Evolutionary conservation across 2,329 filamentous ascomycete species (phyloP).

Genomic region (Fusarium citri): DNA sequence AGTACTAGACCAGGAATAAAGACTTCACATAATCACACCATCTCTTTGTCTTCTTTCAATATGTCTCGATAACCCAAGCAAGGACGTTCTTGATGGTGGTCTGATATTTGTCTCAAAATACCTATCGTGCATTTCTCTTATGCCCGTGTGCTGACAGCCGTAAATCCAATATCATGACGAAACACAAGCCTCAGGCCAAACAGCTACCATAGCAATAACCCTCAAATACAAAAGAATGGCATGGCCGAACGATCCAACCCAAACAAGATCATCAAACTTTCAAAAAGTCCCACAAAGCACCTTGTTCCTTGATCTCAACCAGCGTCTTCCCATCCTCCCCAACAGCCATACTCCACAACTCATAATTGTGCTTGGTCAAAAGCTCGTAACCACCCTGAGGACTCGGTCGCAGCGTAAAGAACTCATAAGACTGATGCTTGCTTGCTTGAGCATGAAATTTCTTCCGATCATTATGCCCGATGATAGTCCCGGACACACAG

Average conservation of each 20-base stretch:
- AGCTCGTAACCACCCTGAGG: constrained; percentile 51
- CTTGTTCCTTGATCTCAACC: constrained; percentile 43
- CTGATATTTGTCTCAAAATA: neutral
- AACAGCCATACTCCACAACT: constrained; percentile 48
- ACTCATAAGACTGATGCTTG: constrained; percentile 46
- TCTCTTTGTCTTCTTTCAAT: neutral
- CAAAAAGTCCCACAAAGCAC: constrained; percentile 50
- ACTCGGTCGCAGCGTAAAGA: constrained; percentile 46
- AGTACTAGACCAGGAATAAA: neutral
- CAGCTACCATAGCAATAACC: fast-evolving
- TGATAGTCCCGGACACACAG: constrained; percentile 47
- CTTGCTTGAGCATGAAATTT: constrained; percentile 41
- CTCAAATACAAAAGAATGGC: neutral
- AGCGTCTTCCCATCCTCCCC: constrained; percentile 38
- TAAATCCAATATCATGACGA: neutral
- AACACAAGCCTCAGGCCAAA: neutral
- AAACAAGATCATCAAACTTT: constrained; percentile 6
- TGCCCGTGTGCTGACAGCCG: neutral
- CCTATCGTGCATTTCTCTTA: neutral
- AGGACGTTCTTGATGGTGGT: fast-evolving
- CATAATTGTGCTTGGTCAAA: constrained; percentile 44
- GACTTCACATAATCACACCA: fast-evolving
- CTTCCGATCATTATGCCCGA: constrained; percentile 49
- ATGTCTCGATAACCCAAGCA: neutral
- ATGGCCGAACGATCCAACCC: no score